Conservation (phyloP, 768 basidiomycete genomes). For the Pleurotus tuoliensis region DNA sequence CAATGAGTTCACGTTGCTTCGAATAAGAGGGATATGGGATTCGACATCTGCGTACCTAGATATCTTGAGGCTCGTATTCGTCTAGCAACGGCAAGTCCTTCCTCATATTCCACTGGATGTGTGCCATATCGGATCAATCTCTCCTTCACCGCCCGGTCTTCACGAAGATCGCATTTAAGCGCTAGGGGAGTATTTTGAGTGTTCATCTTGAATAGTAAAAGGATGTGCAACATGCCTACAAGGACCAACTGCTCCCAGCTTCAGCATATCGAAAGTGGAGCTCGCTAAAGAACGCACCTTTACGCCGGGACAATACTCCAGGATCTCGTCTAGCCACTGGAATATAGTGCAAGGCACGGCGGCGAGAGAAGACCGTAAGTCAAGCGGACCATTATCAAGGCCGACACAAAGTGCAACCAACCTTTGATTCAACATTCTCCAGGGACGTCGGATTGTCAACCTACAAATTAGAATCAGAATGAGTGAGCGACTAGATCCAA, state of each 20-base stretch:
- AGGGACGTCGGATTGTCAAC: conserved; percentile 94
- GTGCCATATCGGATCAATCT: conserved; percentile 66
- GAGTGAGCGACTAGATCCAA: too few relatives aligned
- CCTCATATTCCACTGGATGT: conserved; percentile 86
- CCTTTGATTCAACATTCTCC: conserved; percentile 95
- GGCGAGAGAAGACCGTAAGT: background rate
- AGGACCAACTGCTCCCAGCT: conserved; percentile 64
- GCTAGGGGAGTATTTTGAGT: conserved; percentile 40
- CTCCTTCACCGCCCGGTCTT: conserved; percentile 71
- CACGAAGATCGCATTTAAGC: conserved; percentile 92
- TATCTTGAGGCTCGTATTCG: conserved; percentile 93
- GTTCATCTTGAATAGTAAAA: conserved; percentile 2
- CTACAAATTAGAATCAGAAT: conserved; percentile 27
- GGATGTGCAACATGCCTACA: conserved; percentile 61
- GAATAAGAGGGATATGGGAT: too few relatives aligned
- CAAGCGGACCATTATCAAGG: background rate
- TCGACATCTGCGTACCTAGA: conserved; percentile 55
- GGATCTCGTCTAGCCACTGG: conserved; percentile 91
- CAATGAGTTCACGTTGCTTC: background rate
- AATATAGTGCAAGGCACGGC: background rate
- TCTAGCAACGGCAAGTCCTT: conserved; percentile 82
- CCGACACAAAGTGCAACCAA: conserved; percentile 20
- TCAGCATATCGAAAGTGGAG: conserved; percentile 2
- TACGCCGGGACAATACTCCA: conserved; percentile 92
- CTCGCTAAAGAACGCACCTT: conserved; percentile 51